phyloP scores from a whole-genome alignment of 1,139 yeast species.

The Kluyveromyces sp. region DNA sequence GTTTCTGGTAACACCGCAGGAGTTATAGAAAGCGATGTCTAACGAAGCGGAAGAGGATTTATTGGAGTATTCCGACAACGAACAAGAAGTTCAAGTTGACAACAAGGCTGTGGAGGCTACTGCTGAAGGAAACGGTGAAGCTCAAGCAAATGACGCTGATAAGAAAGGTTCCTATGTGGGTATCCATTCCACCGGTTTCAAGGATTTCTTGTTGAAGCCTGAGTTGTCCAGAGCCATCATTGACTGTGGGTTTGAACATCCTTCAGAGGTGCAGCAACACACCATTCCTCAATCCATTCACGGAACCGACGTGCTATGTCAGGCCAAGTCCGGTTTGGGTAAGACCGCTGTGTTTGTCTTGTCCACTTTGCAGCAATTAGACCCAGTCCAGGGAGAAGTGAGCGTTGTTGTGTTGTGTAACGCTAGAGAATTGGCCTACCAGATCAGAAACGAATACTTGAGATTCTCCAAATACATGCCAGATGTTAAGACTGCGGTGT shows the following conservation, averaged over 20 bases:
- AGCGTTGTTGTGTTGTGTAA: conserved; percentile 93
- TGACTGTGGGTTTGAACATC: conserved; percentile 99
- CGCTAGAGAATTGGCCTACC: conserved; percentile 98
- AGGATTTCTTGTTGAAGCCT: conserved; percentile 93
- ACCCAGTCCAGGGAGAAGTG: conserved; percentile 95
- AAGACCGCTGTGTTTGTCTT: conserved; percentile 97
- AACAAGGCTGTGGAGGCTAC: conserved; percentile 43
- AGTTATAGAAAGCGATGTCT: conserved; percentile 19
- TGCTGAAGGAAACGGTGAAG: conserved; percentile 26
- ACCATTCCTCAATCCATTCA: conserved; percentile 97
- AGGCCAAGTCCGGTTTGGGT: conserved; percentile 99
- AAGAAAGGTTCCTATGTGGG: conserved; percentile 98
- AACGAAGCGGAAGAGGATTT: conserved; percentile 98
- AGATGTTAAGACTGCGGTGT: conserved; percentile 92
- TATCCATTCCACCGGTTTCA: conserved; percentile 96
- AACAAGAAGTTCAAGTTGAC: conserved; percentile 80
- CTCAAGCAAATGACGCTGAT: conserved; percentile 47
- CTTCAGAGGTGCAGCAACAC: conserved; percentile 98
- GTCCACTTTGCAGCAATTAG: conserved; percentile 93
- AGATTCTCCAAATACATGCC: conserved; percentile 99
- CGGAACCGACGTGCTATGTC: conserved; percentile 97
- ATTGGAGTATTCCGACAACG: conserved; percentile 96
- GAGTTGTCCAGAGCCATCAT: conserved; percentile 96
- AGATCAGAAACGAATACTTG: conserved; percentile 93
- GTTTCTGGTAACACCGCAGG: neutral